Percentiles rank a stretch among this genome's conserved stretches.
phyloP scores from a whole-genome alignment of 345 rosid species.

The Brassica incana region DNA sequence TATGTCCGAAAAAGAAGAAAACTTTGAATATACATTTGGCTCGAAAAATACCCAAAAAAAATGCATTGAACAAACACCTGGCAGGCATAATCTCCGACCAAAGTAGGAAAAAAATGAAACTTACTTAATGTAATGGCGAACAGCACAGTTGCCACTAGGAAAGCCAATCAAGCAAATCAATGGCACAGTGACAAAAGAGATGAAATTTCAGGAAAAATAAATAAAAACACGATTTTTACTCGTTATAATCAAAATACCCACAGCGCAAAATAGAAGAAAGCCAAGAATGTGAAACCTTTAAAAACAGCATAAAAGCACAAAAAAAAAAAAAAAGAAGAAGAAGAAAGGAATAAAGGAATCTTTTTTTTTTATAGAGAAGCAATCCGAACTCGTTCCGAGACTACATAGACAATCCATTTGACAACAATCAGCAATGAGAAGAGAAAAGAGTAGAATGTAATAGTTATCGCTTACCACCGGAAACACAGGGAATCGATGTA shows the following conservation, averaged over 20 bases:
- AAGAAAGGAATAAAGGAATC: background rate
- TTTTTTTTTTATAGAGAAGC: background rate
- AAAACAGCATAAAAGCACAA: background rate
- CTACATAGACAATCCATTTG: background rate
- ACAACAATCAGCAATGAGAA: slow-evolving; percentile 13
- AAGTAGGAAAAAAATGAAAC: background rate
- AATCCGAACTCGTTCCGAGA: slow-evolving; percentile 10
- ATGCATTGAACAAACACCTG: slow-evolving; percentile 13
- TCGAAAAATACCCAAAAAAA: background rate
- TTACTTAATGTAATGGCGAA: background rate
- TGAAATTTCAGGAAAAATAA: background rate
- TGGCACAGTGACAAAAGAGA: slow-evolving; percentile 11
- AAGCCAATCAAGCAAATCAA: slow-evolving; percentile 18
- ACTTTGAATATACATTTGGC: slow-evolving; percentile 1
- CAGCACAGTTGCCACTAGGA: background rate
- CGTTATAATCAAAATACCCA: background rate
- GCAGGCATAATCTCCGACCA: slow-evolving; percentile 1
- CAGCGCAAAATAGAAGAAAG: slow-evolving; percentile 8
- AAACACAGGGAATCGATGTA: background rate
- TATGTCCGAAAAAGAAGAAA: background rate
- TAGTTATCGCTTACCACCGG: slow-evolving; percentile 12
- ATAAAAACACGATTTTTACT: background rate
- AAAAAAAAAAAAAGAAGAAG: background rate
- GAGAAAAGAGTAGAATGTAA: slow-evolving; percentile 14
- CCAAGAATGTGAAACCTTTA: slow-evolving; percentile 9